Conservation (phyloP, 2,329 filamentous ascomycete genomes). For the Botrytis pseudocinerea region DNA sequence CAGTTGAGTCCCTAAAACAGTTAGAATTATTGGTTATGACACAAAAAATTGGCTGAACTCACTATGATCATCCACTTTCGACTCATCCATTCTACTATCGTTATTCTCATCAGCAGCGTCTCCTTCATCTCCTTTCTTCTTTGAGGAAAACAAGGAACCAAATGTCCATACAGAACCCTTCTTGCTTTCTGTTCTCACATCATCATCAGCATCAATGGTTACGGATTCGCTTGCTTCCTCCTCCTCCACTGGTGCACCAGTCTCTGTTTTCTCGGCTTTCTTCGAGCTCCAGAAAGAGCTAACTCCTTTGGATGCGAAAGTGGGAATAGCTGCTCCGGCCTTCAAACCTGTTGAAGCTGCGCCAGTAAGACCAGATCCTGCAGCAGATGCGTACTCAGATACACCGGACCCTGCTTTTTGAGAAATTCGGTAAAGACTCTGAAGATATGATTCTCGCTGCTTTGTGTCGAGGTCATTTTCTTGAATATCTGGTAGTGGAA, state of each 20-base stretch:
- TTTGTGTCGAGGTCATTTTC: conserved; percentile 20
- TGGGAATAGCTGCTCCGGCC: conserved; percentile 13
- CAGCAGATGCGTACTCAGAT: conserved; percentile 17
- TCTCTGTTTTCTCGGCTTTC: conserved; percentile 1
- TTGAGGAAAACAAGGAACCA: neutral
- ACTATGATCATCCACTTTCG: conserved; percentile 18
- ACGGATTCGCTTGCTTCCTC: conserved; percentile 10
- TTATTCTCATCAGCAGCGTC: neutral
- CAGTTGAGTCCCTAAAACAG: conserved; percentile 8
- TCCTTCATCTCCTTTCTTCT: neutral
- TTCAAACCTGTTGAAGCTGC: conserved; percentile 16
- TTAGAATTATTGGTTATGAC: neutral
- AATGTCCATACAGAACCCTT: conserved; percentile 12
- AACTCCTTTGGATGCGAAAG: conserved; percentile 19
- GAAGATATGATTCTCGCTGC: conserved; percentile 22
- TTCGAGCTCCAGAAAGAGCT: conserved; percentile 16
- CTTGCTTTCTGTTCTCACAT: conserved; percentile 13
- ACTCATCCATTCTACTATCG: conserved; percentile 14
- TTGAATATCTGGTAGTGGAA: conserved; percentile 21
- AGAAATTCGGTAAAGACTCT: conserved; percentile 19
- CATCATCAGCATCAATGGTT: conserved; percentile 22
- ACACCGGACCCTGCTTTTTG: conserved; percentile 21
- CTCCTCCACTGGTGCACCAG: neutral
- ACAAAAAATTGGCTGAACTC: neutral
- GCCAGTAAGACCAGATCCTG: neutral